Conservation (phyloP, 2,329 filamentous ascomycete species). For the Pseudogymnoascus sp. region DNA sequence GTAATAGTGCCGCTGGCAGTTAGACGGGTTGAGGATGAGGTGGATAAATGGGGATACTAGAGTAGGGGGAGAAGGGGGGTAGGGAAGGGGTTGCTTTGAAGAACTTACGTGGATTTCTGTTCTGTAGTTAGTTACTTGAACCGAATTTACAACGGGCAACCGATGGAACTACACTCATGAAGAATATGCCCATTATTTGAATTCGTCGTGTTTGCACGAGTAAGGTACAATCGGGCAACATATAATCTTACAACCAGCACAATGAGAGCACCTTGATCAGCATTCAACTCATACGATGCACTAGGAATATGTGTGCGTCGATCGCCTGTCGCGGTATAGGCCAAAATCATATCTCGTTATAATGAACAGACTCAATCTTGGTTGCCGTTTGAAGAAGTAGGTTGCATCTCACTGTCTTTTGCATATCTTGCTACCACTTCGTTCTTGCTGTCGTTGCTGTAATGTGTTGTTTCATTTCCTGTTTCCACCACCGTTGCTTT, state of each 20-base stretch:
- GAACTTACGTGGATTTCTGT: not conserved
- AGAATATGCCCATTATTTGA: not conserved
- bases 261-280: not conserved
- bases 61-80: not conserved
- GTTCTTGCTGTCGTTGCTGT: not conserved
- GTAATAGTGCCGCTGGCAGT: conserved; percentile 21
- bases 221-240: not conserved
- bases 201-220: not conserved
- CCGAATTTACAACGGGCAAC: not conserved
- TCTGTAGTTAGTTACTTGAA: not conserved
- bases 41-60: not conserved
- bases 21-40: conserved; percentile 14
- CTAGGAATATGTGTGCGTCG: not conserved
- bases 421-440: not conserved
- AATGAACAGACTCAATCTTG: not conserved
- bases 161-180: not conserved
- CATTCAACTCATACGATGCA: not conserved
- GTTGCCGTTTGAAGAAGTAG: not conserved
- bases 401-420: not conserved
- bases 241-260: not conserved
- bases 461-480: not conserved
- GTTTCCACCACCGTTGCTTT: not conserved
- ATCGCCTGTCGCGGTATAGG: too few relatives aligned
- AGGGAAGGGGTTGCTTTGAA: not conserved
- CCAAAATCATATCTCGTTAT: too few relatives aligned